These are phyloP conservation scores for Metschnikowia matae DNA, from an alignment of 805 yeast genomes.

Conservation along the genomic window DNA sequence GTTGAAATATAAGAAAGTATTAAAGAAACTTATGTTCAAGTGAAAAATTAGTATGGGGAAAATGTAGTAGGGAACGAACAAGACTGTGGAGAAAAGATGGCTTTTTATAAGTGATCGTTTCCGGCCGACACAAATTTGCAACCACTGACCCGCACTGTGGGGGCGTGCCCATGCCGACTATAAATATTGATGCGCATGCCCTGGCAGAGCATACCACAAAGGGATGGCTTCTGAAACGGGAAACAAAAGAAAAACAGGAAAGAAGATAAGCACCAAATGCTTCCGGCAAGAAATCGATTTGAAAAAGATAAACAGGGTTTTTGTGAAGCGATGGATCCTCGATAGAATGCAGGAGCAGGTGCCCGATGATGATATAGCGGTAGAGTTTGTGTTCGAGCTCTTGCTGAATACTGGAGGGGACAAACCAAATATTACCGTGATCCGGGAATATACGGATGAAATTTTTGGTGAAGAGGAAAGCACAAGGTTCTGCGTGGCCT, in stretches of 20 bases:
- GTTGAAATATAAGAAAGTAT: neutral
- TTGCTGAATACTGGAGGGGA: slow-evolving; percentile 26
- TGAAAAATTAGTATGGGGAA: neutral
- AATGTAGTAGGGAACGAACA: neutral
- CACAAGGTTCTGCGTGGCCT: slow-evolving; percentile 32
- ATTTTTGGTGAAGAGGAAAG: slow-evolving; percentile 43
- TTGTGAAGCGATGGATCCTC: slow-evolving; percentile 41
- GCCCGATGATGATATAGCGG: slow-evolving; percentile 50
- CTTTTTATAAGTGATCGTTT: neutral
- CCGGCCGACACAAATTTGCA: slow-evolving; percentile 3
- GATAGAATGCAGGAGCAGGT: slow-evolving; percentile 29
- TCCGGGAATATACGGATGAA: slow-evolving; percentile 42
- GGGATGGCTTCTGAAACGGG: neutral
- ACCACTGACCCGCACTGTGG: slow-evolving; percentile 1
- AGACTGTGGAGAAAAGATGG: too few species aligned
- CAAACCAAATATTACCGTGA: slow-evolving; percentile 35
- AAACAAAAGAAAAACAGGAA: neutral
- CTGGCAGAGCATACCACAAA: neutral
- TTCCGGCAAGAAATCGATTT: slow-evolving; percentile 28
- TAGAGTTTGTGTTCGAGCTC: slow-evolving; percentile 44
- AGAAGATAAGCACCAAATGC: neutral
- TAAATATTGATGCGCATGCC: slow-evolving; percentile 1
- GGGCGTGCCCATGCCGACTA: neutral
- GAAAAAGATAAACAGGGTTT: slow-evolving; percentile 33
- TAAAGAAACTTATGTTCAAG: neutral